Base-by-base conservation (phyloP, 768 basidiomycete species). In the Collybiopsis confluens region DNA sequence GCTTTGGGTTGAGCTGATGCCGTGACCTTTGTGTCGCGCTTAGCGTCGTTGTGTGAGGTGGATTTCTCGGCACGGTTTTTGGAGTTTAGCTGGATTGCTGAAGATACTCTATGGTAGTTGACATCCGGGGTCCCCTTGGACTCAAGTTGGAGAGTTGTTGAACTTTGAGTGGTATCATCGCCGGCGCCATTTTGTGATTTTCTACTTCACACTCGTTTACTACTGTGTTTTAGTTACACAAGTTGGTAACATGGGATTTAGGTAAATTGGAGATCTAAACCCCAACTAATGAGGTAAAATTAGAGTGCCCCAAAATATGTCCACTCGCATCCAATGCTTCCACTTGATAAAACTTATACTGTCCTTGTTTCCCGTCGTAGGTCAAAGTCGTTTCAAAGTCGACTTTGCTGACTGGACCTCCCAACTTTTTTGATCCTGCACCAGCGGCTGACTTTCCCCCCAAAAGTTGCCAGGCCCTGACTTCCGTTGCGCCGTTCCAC, bases 401-500 rank as follows among this genome's bases (percentile, higher is more conserved):
- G 9, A 21, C 24, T 48, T 47, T 47, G 11, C 45, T 47, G 6
- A 28, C 45, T 10, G 30, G 30, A 35, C 10, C 30, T n/a, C n/a
- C n/a, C n/a, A n/a, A n/a, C n/a, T n/a, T n/a, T n/a, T n/a, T n/a
- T n/a, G n/a, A n/a, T n/a, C n/a, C n/a, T n/a, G n/a, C n/a, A n/a
- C n/a, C n/a, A n/a, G n/a, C n/a, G n/a, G n/a, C n/a, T n/a, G n/a
- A n/a, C n/a, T n/a, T n/a, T n/a, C n/a, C n/a, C n/a, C 55, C 56
- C 8, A 56, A 23, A 8, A 59, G 51, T n/a, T 27, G 16, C 53
- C 56, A 61, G 13, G 20, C 10, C 9, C 48, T 45, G 10, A 58
- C 55, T 18, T 58, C 54, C 4, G 59, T 61, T 24, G 57, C 57
- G 11, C 59, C 59, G 47, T 58, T 61, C 59, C 59, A 61, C 15